Conservation (phyloP, 495 filamentous ascomycete genomes). For the Lentithecium fluviatile region DNA sequence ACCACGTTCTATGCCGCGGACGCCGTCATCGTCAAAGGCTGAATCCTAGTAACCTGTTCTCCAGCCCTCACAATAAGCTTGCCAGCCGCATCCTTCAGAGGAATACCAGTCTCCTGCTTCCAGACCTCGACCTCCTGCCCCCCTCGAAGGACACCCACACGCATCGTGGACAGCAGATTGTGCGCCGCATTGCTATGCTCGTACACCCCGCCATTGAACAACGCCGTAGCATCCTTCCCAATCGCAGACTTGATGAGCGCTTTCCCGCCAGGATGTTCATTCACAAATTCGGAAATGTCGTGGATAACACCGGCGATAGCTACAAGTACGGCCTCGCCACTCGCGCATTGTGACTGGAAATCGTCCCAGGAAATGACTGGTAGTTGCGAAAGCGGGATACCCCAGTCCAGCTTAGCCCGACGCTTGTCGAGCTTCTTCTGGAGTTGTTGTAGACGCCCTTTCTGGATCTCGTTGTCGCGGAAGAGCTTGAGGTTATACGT, state of each 20-base stretch:
- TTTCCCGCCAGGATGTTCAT: constrained; percentile 93
- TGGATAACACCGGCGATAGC: constrained; percentile 92
- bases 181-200: constrained; percentile 96
- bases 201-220: constrained; percentile 98
- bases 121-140: constrained; percentile 97
- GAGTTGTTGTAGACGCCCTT: constrained; percentile 89
- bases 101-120: constrained; percentile 63
- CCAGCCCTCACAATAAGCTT: no score
- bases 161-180: constrained; percentile 95
- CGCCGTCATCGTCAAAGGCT: no score
- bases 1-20: no score
- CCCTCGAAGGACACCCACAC: constrained; percentile 90
- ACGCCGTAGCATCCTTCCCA: constrained; percentile 95
- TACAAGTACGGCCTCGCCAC: constrained; percentile 72
- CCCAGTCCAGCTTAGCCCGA: constrained; percentile 88
- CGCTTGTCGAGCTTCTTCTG: constrained; percentile 99
- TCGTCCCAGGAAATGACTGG: constrained; percentile 96
- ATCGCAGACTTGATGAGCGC: constrained; percentile 89
- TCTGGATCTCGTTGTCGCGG: constrained; percentile 95
- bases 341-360: constrained; percentile 80
- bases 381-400: constrained; percentile 84
- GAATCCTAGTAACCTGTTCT: no score
- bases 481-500: constrained; percentile 96
- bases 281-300: constrained; percentile 89
- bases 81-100: no score